These are phyloP conservation scores for Skeletonema marinoi DNA, from an alignment of 108 stramenopile genomes.

Conservation along the genomic window DNA sequence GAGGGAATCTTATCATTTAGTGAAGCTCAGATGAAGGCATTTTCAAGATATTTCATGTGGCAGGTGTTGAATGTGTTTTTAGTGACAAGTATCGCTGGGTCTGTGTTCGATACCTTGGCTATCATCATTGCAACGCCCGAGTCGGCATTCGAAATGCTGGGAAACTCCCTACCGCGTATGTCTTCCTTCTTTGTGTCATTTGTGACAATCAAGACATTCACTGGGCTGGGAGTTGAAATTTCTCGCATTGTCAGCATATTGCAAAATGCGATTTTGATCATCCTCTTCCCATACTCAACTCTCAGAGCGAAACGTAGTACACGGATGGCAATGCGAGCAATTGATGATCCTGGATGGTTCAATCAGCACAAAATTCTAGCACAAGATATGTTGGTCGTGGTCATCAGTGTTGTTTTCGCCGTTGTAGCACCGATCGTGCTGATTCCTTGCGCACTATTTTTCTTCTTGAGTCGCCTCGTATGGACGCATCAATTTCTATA, in stretches of 20 bases:
- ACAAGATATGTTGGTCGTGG: conserved; percentile 92
- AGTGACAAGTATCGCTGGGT: conserved; percentile 89
- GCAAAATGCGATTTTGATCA: conserved; percentile 59
- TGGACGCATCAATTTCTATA: conserved; percentile 94
- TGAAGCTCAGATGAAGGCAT: conserved; percentile 88
- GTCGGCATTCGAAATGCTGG: conserved; percentile 85
- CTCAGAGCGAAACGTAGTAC: conserved; percentile 66
- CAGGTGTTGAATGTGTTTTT: conserved; percentile 92
- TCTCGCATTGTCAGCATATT: conserved; percentile 70
- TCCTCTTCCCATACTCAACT: conserved; percentile 82
- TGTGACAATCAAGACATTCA: conserved; percentile 87
- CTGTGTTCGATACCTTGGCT: conserved; percentile 88
- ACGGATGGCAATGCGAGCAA: conserved; percentile 73
- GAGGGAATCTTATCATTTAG: conserved; percentile 86
- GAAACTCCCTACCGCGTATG: conserved; percentile 87
- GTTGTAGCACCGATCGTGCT: conserved; percentile 90
- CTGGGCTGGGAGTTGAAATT: conserved; percentile 88
- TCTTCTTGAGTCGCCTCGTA: conserved; percentile 77
- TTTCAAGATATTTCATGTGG: conserved; percentile 88
- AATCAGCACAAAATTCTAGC: conserved; percentile 92
- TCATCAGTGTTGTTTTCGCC: conserved; percentile 89
- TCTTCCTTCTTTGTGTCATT: conserved; percentile 90
- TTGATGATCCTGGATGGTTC: conserved; percentile 92
- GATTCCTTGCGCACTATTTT: conserved; percentile 83
- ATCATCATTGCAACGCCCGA: conserved; percentile 85